Percentiles rank a stretch among this genome's conserved stretches.
Evolutionary conservation across 768 basidiomycete genomes (phyloP).

Genomic region (Suillus alpinus): DNA sequence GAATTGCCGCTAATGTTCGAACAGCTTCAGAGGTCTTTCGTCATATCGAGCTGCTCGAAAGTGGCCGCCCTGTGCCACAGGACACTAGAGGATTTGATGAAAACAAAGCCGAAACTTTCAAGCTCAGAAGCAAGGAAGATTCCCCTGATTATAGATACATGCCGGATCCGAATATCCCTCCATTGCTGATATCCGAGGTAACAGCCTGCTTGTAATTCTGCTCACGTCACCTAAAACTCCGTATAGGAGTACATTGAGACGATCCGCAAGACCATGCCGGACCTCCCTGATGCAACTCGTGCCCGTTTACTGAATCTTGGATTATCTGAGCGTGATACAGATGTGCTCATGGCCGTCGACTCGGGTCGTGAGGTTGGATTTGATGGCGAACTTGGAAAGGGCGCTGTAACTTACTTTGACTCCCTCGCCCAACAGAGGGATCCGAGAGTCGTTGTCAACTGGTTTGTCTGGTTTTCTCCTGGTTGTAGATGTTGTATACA

Average conservation of each 20-base stretch:
- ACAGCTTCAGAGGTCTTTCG: slow-evolving; percentile 79
- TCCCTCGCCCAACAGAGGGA: slow-evolving; percentile 51
- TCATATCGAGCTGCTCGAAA: slow-evolving; percentile 60
- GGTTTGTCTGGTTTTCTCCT: slow-evolving; percentile 46
- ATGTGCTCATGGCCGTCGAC: slow-evolving; percentile 75
- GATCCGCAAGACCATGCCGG: slow-evolving; percentile 59
- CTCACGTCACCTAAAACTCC: not conserved
- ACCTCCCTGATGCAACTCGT: slow-evolving; percentile 68
- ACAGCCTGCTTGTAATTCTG: slow-evolving; percentile 12
- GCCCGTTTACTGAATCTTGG: slow-evolving; percentile 53
- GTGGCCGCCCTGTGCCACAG: slow-evolving; percentile 52
- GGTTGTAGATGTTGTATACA: not conserved
- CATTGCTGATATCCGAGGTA: slow-evolving; percentile 57
- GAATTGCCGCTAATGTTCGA: not conserved
- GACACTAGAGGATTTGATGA: slow-evolving; percentile 94
- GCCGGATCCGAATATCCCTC: slow-evolving; percentile 93
- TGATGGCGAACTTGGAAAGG: slow-evolving; percentile 51
- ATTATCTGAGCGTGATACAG: slow-evolving; percentile 62
- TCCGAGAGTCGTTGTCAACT: slow-evolving; percentile 77
- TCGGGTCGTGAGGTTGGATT: slow-evolving; percentile 57
- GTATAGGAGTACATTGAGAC: slow-evolving; percentile 60
- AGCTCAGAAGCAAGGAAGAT: slow-evolving; percentile 85
- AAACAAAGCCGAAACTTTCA: slow-evolving; percentile 74
- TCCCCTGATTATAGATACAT: slow-evolving; percentile 97
- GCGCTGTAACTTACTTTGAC: slow-evolving; percentile 82